Evolutionary conservation across 2,329 filamentous ascomycete species (phyloP), one percentile per base, ranked within the genome.

Genomic region (Epichloe typhina): DNA sequence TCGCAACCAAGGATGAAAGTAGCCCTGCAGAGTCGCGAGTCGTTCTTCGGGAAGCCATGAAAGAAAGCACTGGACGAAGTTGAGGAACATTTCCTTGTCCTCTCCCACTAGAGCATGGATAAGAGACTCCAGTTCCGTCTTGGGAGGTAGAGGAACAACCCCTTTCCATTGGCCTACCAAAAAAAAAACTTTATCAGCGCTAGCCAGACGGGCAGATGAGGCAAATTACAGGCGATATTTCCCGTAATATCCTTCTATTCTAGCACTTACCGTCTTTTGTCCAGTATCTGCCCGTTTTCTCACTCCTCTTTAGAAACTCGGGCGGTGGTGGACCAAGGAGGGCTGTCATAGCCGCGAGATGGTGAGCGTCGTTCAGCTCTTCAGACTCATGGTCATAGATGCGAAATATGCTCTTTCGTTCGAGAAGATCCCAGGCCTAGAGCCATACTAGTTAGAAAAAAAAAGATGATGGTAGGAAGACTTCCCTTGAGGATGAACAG

Each of bases 331-430:
- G 60, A 1, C 62, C 62, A 26, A 63, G 54, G 0, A 63, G 55
- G 1, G 61, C 57, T 1, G 57, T 59, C 53, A 65, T 63, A 17
- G 56, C 56, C 15, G 61, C 62, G 3, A 63, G 52, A 44, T 65
- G 62, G 43, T 60, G 51, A 7, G 60, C 58, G 7, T 63, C 54
- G 44, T 65, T 64, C 1, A 48, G 44, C 42, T 60, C 59, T 42
- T 48, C 3, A 4, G 52, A 56, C 2, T 57, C 53, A 6, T 43
- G 8, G n/a, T 62, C 57, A 45, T 61, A 62, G 6, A 60, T 44
- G 0, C 47, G 37, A 33, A 65, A 64, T 5, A 64, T 47, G 15
- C 47, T 19, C 23, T 56, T 47, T 8, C 23, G 36, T 26, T 62
- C 53, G 3, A 63, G 52, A 19, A 63, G 52, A 37, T 49, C 47